Evolutionary conservation across 2,329 filamentous ascomycete species (phyloP).

Genomic region (Juglanconis sp.): DNA sequence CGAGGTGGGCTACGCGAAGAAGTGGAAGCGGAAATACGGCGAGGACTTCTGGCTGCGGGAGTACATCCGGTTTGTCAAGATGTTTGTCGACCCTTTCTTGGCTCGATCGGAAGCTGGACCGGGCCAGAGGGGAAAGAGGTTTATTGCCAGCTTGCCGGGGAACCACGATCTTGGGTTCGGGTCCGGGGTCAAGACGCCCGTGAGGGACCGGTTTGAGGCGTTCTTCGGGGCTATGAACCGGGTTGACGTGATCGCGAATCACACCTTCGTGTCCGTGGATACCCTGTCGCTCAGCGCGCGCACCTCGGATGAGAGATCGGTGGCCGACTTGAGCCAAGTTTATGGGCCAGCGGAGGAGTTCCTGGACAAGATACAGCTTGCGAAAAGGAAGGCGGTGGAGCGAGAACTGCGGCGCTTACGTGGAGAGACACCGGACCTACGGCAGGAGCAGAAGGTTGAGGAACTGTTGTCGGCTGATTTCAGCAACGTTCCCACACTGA

Average conservation of each 20-base stretch:
- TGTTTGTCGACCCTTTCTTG: conserved; percentile 72
- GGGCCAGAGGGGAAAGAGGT: conserved; percentile 66
- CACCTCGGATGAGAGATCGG: conserved; percentile 48
- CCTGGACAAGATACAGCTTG: conserved; percentile 60
- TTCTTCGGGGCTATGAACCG: conserved; percentile 92
- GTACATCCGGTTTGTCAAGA: conserved; percentile 78
- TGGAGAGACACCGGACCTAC: conserved; percentile 54
- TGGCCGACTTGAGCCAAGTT: conserved; percentile 56
- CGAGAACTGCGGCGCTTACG: conserved; percentile 65
- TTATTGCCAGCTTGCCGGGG: conserved; percentile 83
- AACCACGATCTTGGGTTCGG: conserved; percentile 96
- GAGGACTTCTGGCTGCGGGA: conserved; percentile 83
- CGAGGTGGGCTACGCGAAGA: conserved; percentile 56
- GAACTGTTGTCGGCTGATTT: conserved; percentile 50
- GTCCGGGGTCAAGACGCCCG: conserved; percentile 73
- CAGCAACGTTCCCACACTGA: conserved; percentile 35
- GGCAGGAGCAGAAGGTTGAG: conserved; percentile 58
- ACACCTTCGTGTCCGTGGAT: conserved; percentile 91
- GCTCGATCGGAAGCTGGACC: conserved; percentile 51
- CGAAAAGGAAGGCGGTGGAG: conserved; percentile 65
- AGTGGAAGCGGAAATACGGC: conserved; percentile 72
- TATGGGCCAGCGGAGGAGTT: conserved; percentile 78
- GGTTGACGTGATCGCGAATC: conserved; percentile 88
- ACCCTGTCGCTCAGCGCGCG: conserved; percentile 80
- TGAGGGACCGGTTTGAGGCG: conserved; percentile 77